Conservation (phyloP, 2,329 filamentous ascomycete species). For the Xylaria sp. region DNA sequence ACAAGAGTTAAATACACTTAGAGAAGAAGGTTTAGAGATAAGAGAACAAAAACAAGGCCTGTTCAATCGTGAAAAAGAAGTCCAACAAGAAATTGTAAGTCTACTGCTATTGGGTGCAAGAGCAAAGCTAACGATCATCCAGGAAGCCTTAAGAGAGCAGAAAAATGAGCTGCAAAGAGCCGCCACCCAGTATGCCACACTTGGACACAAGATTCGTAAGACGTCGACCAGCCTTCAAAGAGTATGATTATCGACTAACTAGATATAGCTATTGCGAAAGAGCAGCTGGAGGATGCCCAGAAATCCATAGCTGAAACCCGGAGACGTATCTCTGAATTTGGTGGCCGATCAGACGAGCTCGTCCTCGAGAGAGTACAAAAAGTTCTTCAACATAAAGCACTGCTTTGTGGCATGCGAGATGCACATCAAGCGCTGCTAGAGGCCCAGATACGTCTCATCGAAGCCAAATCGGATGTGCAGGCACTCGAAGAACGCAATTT, state of each 20-base stretch:
- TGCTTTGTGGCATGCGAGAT: constrained; percentile 70
- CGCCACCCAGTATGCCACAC: constrained; percentile 70
- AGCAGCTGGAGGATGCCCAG: constrained; percentile 48
- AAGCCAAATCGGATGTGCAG: constrained; percentile 83
- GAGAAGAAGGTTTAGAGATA: constrained; percentile 50
- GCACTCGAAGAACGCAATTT: constrained; percentile 74
- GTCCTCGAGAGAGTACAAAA: constrained; percentile 67
- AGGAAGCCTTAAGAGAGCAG: constrained; percentile 66
- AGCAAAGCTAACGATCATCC: constrained; percentile 19
- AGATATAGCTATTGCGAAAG: constrained; percentile 51
- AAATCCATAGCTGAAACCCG: constrained; percentile 51
- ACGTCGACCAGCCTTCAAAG: constrained; percentile 7
- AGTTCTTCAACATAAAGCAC: constrained; percentile 64
- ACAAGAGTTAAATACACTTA: constrained; percentile 52
- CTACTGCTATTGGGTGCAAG: constrained; percentile 11
- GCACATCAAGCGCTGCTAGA: constrained; percentile 74
- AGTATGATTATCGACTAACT: constrained; percentile 38
- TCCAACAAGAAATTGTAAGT: constrained; percentile 61
- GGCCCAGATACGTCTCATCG: constrained; percentile 76
- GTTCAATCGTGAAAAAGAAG: constrained; percentile 54
- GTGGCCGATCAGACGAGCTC: constrained; percentile 65
- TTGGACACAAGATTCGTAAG: constrained; percentile 79
- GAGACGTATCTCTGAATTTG: constrained; percentile 61
- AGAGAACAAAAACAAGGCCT: constrained; percentile 54
- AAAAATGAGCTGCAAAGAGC: constrained; percentile 76